Evolutionary conservation across 805 yeast genomes (phyloP).

Genomic region (Myxozyma sirexii): DNA sequence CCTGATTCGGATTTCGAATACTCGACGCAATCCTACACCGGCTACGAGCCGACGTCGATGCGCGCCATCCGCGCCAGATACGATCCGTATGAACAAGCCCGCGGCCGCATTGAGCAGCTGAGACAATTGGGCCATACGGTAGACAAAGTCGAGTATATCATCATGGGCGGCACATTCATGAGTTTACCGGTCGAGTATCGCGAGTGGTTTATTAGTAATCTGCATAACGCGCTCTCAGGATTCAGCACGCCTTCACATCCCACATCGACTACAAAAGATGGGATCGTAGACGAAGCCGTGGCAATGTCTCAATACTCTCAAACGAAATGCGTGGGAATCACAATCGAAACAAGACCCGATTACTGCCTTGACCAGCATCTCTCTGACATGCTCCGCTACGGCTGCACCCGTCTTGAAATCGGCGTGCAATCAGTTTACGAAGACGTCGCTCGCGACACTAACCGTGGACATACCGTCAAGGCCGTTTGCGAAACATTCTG

Average conservation of each 20-base stretch:
- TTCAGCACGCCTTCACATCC: conserved; percentile 59
- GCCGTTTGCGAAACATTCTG: conserved; percentile 96
- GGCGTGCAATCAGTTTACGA: conserved; percentile 98
- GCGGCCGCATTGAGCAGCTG: conserved; percentile 95
- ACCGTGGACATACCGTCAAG: conserved; percentile 95
- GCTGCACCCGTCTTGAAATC: conserved; percentile 94
- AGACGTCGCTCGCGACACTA: conserved; percentile 97
- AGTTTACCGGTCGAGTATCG: conserved; percentile 86
- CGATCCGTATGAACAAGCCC: conserved; percentile 97
- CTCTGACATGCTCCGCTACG: conserved; percentile 93
- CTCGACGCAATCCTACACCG: conserved; percentile 96
- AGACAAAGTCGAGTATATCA: conserved; percentile 95
- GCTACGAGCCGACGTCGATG: conserved; percentile 99
- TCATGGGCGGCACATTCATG: conserved; percentile 99
- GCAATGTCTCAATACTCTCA: conserved; percentile 87
- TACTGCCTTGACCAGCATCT: conserved; percentile 95
- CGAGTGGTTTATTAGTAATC: conserved; percentile 81
- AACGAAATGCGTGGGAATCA: conserved; percentile 97
- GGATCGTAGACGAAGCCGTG: conserved; percentile 81
- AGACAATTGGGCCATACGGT: conserved; percentile 94
- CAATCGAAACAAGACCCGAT: conserved; percentile 98
- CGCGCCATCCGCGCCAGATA: conserved; percentile 98
- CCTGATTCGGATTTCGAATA: conserved; percentile 98
- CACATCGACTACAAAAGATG: not conserved
- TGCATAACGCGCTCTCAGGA: conserved; percentile 95